Conservation (phyloP, 805 yeast genomes). For the Blastobotrys muscicola region DNA sequence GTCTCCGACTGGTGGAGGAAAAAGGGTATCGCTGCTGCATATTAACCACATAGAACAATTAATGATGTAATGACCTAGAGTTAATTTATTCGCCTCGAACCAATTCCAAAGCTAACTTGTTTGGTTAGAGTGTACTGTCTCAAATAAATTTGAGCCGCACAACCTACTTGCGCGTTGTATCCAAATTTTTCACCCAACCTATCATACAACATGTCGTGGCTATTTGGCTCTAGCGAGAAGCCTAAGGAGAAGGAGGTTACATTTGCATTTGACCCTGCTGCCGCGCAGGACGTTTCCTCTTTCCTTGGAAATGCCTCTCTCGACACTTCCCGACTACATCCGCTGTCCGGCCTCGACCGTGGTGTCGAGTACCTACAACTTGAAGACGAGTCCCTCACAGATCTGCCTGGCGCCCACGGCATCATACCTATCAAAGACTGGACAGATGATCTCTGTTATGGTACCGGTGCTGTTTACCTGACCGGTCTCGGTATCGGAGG, state of each 20-base stretch:
- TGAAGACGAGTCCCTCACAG: slow-evolving; percentile 69
- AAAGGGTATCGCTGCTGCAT: slow-evolving; percentile 63
- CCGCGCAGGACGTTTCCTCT: slow-evolving; percentile 53
- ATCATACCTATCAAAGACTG: slow-evolving; percentile 93
- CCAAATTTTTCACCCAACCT: not conserved
- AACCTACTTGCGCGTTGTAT: not conserved
- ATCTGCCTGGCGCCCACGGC: slow-evolving; percentile 84
- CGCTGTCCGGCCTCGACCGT: slow-evolving; percentile 83
- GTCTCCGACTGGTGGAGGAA: slow-evolving; percentile 91
- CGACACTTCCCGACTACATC: slow-evolving; percentile 72
- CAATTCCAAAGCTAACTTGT: too few relatives aligned
- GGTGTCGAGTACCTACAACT: slow-evolving; percentile 85
- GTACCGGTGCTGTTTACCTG: slow-evolving; percentile 90
- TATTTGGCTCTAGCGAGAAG: slow-evolving; percentile 19
- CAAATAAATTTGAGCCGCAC: not conserved
- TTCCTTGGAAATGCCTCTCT: slow-evolving; percentile 51
- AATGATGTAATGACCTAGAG: not conserved
- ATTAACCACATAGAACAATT: slow-evolving; percentile 24
- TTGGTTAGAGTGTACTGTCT: too few relatives aligned
- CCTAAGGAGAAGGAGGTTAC: slow-evolving; percentile 18
- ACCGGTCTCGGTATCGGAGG: slow-evolving; percentile 84
- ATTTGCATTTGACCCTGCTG: slow-evolving; percentile 57
- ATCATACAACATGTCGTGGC: slow-evolving; percentile 19
- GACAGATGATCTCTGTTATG: slow-evolving; percentile 96
- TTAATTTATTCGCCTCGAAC: not conserved